These are phyloP conservation scores for Actinomortierella ambigua DNA, from an alignment of 371 early-diverging fungal species.

Conservation along the genomic window DNA sequence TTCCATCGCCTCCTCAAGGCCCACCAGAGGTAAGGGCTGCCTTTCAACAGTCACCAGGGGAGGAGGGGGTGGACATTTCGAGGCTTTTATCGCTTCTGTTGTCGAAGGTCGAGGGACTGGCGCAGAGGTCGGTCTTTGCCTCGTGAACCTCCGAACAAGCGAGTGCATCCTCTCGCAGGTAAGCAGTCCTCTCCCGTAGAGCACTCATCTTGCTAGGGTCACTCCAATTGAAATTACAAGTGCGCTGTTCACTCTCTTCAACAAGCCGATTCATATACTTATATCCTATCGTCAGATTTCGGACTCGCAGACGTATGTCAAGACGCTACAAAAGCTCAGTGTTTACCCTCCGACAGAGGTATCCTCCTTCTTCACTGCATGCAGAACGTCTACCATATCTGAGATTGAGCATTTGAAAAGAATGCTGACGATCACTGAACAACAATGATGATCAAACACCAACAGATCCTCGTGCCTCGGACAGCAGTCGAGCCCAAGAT, in stretches of 20 bases:
- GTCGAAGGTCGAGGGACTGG: conserved; percentile 51
- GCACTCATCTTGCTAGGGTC: no score
- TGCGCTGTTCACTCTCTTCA: background rate
- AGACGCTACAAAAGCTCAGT: conserved; percentile 66
- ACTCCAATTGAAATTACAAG: no score
- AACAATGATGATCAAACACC: background rate
- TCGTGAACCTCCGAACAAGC: conserved; percentile 63
- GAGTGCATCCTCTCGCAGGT: conserved; percentile 71
- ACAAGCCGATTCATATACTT: background rate
- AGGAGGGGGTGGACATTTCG: background rate
- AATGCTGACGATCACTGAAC: background rate
- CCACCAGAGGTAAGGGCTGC: background rate
- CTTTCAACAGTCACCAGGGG: background rate
- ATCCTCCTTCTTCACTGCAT: conserved; percentile 1
- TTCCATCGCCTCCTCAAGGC: no score
- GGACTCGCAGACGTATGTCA: conserved; percentile 67
- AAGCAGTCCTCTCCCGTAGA: no score
- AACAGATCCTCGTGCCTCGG: conserved; percentile 49
- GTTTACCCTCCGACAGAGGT: conserved; percentile 67
- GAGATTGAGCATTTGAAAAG: background rate
- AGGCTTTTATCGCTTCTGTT: conserved; percentile 27
- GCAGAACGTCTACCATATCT: background rate
- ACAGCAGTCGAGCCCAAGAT: conserved; percentile 48
- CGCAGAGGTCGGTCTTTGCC: conserved; percentile 68
- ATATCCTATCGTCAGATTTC: conserved; percentile 51